A percentile compares a stretch with the other conserved stretches of the same genome.
Conservation (phyloP, 495 filamentous ascomycete species). For the Xylaria longipes region DNA sequence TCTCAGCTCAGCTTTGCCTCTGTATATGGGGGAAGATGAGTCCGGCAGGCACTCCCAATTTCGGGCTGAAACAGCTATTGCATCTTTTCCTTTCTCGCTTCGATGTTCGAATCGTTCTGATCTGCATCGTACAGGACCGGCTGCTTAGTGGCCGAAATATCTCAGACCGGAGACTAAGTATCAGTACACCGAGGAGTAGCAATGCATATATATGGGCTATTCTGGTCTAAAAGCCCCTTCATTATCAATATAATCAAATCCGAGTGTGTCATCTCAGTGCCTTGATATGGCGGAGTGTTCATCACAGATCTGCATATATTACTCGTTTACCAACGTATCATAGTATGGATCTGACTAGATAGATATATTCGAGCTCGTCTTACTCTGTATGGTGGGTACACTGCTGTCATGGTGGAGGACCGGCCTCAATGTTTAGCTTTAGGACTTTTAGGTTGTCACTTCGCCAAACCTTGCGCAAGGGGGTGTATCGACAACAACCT, state of each 20-base stretch:
- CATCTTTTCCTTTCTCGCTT: not conserved
- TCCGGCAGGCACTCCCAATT: not conserved
- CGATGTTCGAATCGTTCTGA: not conserved
- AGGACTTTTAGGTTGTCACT: constrained; percentile 19
- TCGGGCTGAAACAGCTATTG: not conserved
- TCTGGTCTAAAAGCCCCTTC: not conserved
- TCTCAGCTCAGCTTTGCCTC: not conserved
- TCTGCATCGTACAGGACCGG: not conserved
- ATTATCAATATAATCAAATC: not conserved
- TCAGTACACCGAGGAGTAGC: not conserved
- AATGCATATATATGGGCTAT: not conserved
- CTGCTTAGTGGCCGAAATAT: not conserved
- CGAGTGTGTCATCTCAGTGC: not conserved
- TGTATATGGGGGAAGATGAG: not conserved
- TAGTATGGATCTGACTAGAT: not conserved
- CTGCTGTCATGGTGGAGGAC: constrained; percentile 36
- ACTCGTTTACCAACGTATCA: not conserved
- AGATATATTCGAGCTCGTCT: not conserved
- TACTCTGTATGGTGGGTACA: constrained; percentile 31
- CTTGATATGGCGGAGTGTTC: not conserved
- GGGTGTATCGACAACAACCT: constrained; percentile 33
- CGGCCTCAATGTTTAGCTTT: constrained; percentile 37
- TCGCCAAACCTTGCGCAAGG: constrained; percentile 35
- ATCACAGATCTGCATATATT: not conserved
- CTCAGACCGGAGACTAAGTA: not conserved